Evolutionary conservation across 768 basidiomycete genomes (phyloP), one percentile per base, ranked within the genome.

Genomic region (Zangia roseola): DNA sequence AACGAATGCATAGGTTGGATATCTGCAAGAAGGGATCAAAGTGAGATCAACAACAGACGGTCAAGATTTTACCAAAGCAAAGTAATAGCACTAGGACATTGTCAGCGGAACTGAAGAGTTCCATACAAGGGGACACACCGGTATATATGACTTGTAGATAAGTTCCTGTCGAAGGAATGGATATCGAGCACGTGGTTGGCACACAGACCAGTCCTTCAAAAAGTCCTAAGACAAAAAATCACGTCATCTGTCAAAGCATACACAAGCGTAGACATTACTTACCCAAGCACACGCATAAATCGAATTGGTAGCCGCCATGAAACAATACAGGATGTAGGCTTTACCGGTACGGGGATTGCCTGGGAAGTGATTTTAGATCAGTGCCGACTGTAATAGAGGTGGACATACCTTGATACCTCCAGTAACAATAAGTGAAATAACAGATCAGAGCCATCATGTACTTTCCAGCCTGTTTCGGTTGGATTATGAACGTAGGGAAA

Each of bases 161-260:
- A 94, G 68, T 35, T 94, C 89, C 7, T 72, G 66, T 12, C 94
- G 81, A 2, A 97, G 75, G 37, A 88, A 70, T n/a, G 70, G 77
- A 54, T 85, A 72, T 52, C 60, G 71, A 5, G 73, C 71, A 47
- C 73, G 82, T 5, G 76, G 72, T 47, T 79, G 74, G 25, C 90
- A 70, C 25, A 97, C 62, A 2, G 89, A 91, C 93, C 94, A 95
- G 66, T 97, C 93, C 81, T 94, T 89, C 13, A 88, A 61, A 24
- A 92, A 69, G 61, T 94, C 91, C 90, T 88, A 54, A 39, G 31
- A 24, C 30, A 19, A 24, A 43, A 10, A 8, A n/a, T n/a, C 19
- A 35, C 33, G 35, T n/a, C 26, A 19, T 16, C 13, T 17, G 20
- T 14, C n/a, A 23, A 23, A 17, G 10, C 16, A 24, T 24, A 43